These are phyloP conservation scores for Graphium sp. DNA, from an alignment of 2,329 filamentous ascomycete genomes.

Conservation along the genomic window DNA sequence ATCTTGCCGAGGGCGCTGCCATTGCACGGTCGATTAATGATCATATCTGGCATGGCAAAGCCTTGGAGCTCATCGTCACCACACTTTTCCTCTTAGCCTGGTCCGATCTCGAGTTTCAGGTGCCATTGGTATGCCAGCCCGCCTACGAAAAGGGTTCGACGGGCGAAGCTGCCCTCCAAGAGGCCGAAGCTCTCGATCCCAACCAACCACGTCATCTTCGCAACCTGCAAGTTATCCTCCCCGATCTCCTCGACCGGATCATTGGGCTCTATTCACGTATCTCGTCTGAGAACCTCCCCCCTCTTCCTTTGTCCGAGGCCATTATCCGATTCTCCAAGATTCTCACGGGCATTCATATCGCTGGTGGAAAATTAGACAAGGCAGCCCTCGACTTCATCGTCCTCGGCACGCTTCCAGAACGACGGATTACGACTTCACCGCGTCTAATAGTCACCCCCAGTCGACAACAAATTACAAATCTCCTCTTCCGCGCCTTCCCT, in stretches of 20 bases:
- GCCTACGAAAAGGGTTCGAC: slow-evolving; percentile 28
- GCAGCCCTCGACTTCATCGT: slow-evolving; percentile 48
- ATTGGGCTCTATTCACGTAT: slow-evolving; percentile 56
- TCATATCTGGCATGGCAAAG: slow-evolving; percentile 95
- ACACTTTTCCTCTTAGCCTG: slow-evolving; percentile 73
- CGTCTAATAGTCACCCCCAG: slow-evolving; percentile 37
- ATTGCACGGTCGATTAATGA: slow-evolving; percentile 69
- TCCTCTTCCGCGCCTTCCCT: slow-evolving; percentile 56
- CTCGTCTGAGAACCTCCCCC: slow-evolving; percentile 53
- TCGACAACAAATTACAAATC: slow-evolving; percentile 45
- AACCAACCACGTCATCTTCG: slow-evolving; percentile 34
- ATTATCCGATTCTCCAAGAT: slow-evolving; percentile 59
- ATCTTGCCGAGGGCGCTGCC: slow-evolving; percentile 64
- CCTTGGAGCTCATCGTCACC: slow-evolving; percentile 71
- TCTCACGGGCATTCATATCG: slow-evolving; percentile 48
- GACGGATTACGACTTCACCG: slow-evolving; percentile 31
- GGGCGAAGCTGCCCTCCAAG: slow-evolving; percentile 9
- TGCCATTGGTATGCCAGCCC: slow-evolving; percentile 40
- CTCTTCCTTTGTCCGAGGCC: slow-evolving; percentile 54
- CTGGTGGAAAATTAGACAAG: slow-evolving; percentile 44
- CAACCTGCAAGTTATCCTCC: slow-evolving; percentile 41
- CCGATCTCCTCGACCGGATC: slow-evolving; percentile 61
- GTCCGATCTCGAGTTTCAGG: slow-evolving; percentile 67
- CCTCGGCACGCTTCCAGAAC: slow-evolving; percentile 36
- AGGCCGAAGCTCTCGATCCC: slow-evolving; percentile 14